These are phyloP conservation scores for Ophioceras dolichostomum DNA, from an alignment of 2,329 filamentous ascomycete species.

Conservation along the genomic window DNA sequence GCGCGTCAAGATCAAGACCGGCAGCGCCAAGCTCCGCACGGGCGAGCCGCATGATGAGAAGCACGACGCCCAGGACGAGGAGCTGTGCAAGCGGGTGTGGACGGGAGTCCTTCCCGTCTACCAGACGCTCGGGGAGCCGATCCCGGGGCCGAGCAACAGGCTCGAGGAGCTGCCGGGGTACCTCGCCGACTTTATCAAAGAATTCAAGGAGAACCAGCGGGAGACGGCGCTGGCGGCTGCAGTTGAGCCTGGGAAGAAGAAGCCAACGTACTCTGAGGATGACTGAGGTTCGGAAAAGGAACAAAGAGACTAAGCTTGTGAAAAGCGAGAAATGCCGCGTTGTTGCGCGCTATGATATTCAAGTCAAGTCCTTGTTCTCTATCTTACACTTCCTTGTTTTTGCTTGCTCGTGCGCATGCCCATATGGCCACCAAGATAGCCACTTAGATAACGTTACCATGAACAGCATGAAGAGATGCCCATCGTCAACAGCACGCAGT, in stretches of 20 bases:
- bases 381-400: too few relatives aligned
- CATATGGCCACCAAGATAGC: too few relatives aligned
- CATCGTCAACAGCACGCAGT: too few relatives aligned
- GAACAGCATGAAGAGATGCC: too few relatives aligned
- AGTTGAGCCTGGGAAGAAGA: slow-evolving; percentile 4
- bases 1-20: slow-evolving; percentile 53
- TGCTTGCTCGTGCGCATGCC: too few relatives aligned
- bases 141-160: slow-evolving; percentile 46
- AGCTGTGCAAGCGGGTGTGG: slow-evolving; percentile 32
- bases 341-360: too few relatives aligned
- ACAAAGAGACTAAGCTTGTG: neutral
- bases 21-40: slow-evolving; percentile 62
- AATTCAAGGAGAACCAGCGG: slow-evolving; percentile 18
- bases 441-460: too few relatives aligned
- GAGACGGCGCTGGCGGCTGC: slow-evolving; percentile 13
- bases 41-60: slow-evolving; percentile 48
- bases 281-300: slow-evolving; percentile 2
- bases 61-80: slow-evolving; percentile 31
- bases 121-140: slow-evolving; percentile 48
- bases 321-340: neutral
- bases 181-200: slow-evolving; percentile 31
- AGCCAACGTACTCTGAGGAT: slow-evolving; percentile 6
- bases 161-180: slow-evolving; percentile 48
- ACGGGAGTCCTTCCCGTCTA: slow-evolving; percentile 51
- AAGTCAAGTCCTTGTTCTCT: too few relatives aligned